A percentile compares a stretch with the other conserved stretches of the same genome.
These are phyloP conservation scores for Pichia nakasei DNA, from an alignment of 805 yeast genomes.

Conservation along the genomic window DNA sequence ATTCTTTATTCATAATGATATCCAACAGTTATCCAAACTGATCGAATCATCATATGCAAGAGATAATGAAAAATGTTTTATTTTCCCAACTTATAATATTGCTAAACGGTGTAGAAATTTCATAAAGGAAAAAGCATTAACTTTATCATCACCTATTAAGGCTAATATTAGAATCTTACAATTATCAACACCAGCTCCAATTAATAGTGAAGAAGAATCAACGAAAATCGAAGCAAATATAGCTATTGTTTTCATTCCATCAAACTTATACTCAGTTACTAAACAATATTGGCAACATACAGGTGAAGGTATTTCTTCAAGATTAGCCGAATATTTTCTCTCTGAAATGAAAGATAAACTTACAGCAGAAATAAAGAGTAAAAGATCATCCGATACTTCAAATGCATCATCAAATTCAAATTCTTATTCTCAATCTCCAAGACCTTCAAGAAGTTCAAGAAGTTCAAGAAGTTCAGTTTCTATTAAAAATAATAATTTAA, in stretches of 20 bases:
- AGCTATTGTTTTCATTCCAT: slow-evolving; percentile 72
- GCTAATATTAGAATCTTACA: slow-evolving; percentile 56
- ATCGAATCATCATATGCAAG: slow-evolving; percentile 68
- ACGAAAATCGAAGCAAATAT: slow-evolving; percentile 58
- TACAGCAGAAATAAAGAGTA: slow-evolving; percentile 18
- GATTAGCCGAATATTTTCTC: slow-evolving; percentile 78
- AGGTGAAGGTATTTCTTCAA: slow-evolving; percentile 92
- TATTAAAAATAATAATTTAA: neutral
- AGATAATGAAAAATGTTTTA: slow-evolving; percentile 63
- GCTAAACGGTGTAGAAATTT: slow-evolving; percentile 85
- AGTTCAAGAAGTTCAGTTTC: slow-evolving; percentile 22
- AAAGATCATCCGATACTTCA: slow-evolving; percentile 8
- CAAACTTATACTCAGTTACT: slow-evolving; percentile 49
- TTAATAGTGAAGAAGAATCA: slow-evolving; percentile 47
- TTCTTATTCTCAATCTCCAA: slow-evolving; percentile 11
- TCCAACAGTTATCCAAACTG: slow-evolving; percentile 45
- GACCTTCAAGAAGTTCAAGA: slow-evolving; percentile 14
- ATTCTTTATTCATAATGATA: slow-evolving; percentile 58
- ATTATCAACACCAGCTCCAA: slow-evolving; percentile 62
- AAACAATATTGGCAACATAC: slow-evolving; percentile 95
- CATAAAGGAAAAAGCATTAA: slow-evolving; percentile 38
- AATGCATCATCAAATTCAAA: slow-evolving; percentile 11
- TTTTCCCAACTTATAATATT: slow-evolving; percentile 68
- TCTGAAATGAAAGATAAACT: slow-evolving; percentile 43
- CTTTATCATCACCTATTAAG: slow-evolving; percentile 24